Evolutionary conservation across 805 yeast species (phyloP).

Genomic region (Hanseniaspora valbyensis): DNA sequence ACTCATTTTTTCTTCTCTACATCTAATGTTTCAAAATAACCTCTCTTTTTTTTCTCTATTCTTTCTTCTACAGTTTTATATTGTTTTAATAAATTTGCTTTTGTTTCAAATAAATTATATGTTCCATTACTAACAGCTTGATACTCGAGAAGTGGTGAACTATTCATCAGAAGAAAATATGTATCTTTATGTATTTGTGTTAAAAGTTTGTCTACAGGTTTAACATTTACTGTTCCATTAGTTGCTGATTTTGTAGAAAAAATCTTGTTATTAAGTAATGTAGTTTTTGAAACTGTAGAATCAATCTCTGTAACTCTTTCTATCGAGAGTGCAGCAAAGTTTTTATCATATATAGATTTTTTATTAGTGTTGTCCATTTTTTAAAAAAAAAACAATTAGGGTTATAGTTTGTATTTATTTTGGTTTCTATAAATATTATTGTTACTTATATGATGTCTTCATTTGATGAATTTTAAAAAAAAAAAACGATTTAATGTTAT

Average conservation of each 20-base stretch:
- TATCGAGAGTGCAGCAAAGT: slow-evolving; percentile 7
- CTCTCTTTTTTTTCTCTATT: background rate
- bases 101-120: slow-evolving; percentile 22
- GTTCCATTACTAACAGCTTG: slow-evolving; percentile 22
- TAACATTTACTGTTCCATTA: background rate
- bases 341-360: slow-evolving; percentile 9
- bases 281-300: slow-evolving; percentile 1
- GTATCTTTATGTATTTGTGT: slow-evolving; percentile 24
- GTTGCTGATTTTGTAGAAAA: background rate
- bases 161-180: slow-evolving; percentile 24
- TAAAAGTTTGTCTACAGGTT: background rate
- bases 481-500: too few relatives aligned
- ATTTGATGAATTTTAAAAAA: too few relatives aligned
- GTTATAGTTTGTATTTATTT: too few relatives aligned
- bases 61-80: background rate
- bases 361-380: background rate
- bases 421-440: too few relatives aligned
- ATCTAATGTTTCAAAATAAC: slow-evolving; percentile 3
- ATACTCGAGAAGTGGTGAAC: slow-evolving; percentile 27
- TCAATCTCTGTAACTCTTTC: slow-evolving; percentile 15
- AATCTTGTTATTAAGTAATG: background rate
- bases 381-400: too few relatives aligned
- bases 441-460: too few relatives aligned
- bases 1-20: slow-evolving; percentile 4
- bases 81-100: slow-evolving; percentile 22